Conservation (phyloP, 306 rosid species). For the Erythrophleum fordii region DNA sequence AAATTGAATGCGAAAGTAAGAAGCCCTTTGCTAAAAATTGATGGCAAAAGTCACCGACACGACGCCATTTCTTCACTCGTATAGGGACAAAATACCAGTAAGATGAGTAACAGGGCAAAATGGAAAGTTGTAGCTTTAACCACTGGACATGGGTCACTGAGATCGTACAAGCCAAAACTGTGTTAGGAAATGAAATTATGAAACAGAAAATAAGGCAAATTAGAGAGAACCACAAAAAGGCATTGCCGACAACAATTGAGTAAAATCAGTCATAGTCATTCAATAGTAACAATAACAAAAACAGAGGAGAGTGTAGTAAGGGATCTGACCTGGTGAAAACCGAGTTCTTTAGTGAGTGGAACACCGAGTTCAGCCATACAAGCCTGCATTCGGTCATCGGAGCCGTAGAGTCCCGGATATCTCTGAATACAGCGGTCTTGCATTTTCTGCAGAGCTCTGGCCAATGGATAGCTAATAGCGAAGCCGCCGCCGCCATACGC, state of each 20-base stretch:
- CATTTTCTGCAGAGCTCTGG: slow-evolving; percentile 67
- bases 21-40: background rate
- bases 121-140: background rate
- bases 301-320: background rate
- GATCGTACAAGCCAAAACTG: background rate
- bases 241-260: slow-evolving; percentile 31
- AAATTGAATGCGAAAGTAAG: background rate
- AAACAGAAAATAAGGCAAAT: background rate
- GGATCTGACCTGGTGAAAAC: slow-evolving; percentile 99
- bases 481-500: slow-evolving; percentile 99
- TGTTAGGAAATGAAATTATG: background rate
- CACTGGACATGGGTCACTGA: background rate
- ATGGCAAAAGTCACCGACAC: slow-evolving; percentile 15
- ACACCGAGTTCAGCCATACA: slow-evolving; percentile 99
- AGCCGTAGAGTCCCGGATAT: slow-evolving; percentile 89
- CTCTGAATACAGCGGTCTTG: slow-evolving; percentile 88
- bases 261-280: background rate
- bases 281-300: background rate
- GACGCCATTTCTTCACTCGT: background rate
- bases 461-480: slow-evolving; percentile 83
- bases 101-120: background rate
- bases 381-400: slow-evolving; percentile 97
- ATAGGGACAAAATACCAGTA: background rate
- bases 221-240: slow-evolving; percentile 17
- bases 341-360: slow-evolving; percentile 92